These are phyloP conservation scores for Ballota nigra DNA, from an alignment of 257 asterid species.

Conservation along the genomic window DNA sequence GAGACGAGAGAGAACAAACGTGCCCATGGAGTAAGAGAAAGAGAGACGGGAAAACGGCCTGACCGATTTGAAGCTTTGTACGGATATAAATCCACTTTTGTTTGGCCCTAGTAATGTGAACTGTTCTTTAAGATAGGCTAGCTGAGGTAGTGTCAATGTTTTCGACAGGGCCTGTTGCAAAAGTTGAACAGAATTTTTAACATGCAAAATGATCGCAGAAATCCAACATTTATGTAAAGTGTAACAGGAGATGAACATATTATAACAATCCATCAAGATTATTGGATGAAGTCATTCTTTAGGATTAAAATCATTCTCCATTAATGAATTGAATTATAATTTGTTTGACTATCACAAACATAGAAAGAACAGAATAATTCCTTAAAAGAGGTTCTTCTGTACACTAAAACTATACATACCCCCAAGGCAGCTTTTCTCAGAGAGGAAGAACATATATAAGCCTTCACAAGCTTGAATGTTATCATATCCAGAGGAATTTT, in stretches of 20 bases:
- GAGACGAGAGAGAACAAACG: background rate
- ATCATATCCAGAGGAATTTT: conserved; percentile 88
- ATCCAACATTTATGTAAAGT: background rate
- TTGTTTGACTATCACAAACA: too few relatives aligned
- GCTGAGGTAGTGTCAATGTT: conserved; percentile 67
- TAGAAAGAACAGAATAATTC: background rate
- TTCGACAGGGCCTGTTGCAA: conserved; percentile 71
- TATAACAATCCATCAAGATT: background rate
- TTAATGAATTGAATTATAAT: background rate
- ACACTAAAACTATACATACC: conserved; percentile 42
- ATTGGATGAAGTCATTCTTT: background rate
- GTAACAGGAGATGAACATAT: background rate
- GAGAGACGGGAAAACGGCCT: conserved; percentile 20
- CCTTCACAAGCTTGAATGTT: conserved; percentile 73
- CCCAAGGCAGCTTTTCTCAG: conserved; percentile 80
- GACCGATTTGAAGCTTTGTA: conserved; percentile 67
- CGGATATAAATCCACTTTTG: conserved; percentile 63
- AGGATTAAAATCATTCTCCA: background rate
- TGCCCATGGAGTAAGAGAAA: background rate
- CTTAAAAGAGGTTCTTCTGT: background rate
- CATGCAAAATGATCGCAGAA: background rate
- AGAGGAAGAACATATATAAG: conserved; percentile 77
- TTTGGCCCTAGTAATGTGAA: conserved; percentile 76
- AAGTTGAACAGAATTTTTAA: background rate
- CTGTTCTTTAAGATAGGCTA: conserved; percentile 78